Base-by-base conservation (phyloP, 345 rosid species). In the Triadica sebifera region DNA sequence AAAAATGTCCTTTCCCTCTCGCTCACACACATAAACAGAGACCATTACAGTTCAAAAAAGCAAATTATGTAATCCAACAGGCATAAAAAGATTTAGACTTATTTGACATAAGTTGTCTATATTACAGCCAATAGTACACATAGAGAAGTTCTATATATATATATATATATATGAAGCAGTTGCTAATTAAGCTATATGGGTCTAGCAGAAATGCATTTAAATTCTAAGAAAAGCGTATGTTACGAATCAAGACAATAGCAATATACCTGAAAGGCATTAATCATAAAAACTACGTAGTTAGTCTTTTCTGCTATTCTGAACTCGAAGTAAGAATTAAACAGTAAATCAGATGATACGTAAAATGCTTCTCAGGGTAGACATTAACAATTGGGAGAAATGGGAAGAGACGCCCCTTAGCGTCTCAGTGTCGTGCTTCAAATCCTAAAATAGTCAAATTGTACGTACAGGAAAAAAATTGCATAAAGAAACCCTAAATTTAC, bases 221-320 rank as follows among this genome's bases (percentile, higher is more conserved):
- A 17, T 17, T 53, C 8, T 53, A 53, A n/a, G n/a, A n/a, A n/a
- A n/a, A n/a, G n/a, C n/a, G n/a, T n/a, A n/a, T n/a, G n/a, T n/a
- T 53, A 53, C 7, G 58, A 12, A 39, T 74, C 47, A 67, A 69
- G 67, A 81, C 39, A 20, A 25, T 41, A 78, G 58, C 86, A n/a
- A n/a, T n/a, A 72, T 86, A 95, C 99, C 99, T 93, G 99, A 79
- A 95, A 95, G 58, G 97, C 96, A 80, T 95, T 91, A 77, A 95
- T 93, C 96, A 95, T 88, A 82, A 95, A 93, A 81, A 95, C 93
- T 73, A 95, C 74, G 87, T 95, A 93, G 77, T 95, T 95, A 1
- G 89, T 91, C 91, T 90, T 95, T 90, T 95, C 99, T 6, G 96
- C 87, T 77, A 87, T 91, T 98, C 99, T 95, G 75, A 82, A 87